phyloP scores from a whole-genome alignment of 225 moss, liverwort and hornwort species.

The Bryoerythrophyllum caledonicum region DNA sequence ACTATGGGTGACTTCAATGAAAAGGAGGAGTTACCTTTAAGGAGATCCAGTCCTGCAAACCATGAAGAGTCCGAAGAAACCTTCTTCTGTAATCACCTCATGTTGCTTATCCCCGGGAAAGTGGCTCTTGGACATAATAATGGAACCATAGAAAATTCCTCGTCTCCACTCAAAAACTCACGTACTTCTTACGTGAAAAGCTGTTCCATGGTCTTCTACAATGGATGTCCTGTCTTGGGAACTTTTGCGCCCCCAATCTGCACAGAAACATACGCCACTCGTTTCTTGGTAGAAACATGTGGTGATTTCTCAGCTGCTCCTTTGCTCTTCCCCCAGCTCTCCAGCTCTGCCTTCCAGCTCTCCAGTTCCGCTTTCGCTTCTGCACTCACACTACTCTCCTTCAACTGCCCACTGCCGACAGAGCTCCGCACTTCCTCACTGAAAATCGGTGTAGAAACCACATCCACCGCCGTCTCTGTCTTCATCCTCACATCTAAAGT shows the following conservation, averaged over 20 bases:
- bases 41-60: constrained; percentile 54
- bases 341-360: constrained; percentile 45
- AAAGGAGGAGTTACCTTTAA: constrained; percentile 42
- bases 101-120: constrained; percentile 39
- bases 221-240: not conserved
- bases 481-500: no score
- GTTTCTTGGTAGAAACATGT: constrained; percentile 10
- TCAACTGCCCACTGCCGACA: constrained; percentile 8
- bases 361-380: constrained; percentile 34
- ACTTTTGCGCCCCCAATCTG: constrained; percentile 27
- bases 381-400: not conserved
- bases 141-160: constrained; percentile 35
- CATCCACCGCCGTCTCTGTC: not conserved
- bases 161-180: not conserved
- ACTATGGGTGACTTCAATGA: not conserved
- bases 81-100: constrained; percentile 49
- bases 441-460: constrained; percentile 2
- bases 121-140: constrained; percentile 47
- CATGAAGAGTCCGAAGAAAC: constrained; percentile 43
- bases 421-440: no score
- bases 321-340: constrained; percentile 23
- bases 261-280: constrained; percentile 33
- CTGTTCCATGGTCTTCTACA: constrained; percentile 9
- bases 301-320: not conserved
- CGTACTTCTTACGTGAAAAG: not conserved